Evolutionary conservation across 306 rosid species (phyloP), one percentile per base, ranked within the genome.

Genomic region (Gastrolobium villosum): DNA sequence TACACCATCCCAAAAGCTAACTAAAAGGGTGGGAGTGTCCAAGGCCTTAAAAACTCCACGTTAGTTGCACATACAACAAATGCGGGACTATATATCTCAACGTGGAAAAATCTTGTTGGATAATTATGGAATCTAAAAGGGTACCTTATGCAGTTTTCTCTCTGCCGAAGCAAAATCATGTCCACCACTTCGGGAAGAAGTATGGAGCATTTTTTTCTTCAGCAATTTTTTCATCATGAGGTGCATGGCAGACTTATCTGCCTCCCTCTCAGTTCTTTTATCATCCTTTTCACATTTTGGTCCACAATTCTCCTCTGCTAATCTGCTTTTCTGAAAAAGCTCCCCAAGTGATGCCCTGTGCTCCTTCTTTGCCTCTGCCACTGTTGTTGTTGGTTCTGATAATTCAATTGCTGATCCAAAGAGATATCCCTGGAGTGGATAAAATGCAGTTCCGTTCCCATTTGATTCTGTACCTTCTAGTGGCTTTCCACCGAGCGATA

Each of bases 351-450:
- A 87, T 11, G 97, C 87, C 74, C 98, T 83, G 48, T 87, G 86
- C 81, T 91, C 95, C 85, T 93, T 88, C 88, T 91, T 89, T 11
- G 88, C 86, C 37, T 71, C 86, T 2, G 82, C 86, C 37, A 74
- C 86, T 2, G 82, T 37, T n/a, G 87, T 83, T 80, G 91, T 93
- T 80, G 79, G 60, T 60, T 89, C 93, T 3, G 95, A 84, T 81
- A 88, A 9, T 60, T 89, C 98, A 74, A 85, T 79, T 2, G 92
- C 92, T 34, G 97, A 87, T 57, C 97, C 96, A 48, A 91, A 91
- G 6, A 94, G 97, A 81, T 91, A 94, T 15, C 84, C 95, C 80
- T 94, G 96, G 56, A 94, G 92, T 48, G 95, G 97, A 79, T 92
- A 90, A 56, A 90, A 71, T 9, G 88, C 61, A 68, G 43, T 88